Base-by-base conservation (phyloP, 805 yeast species). In the Candida manassasensis region DNA sequence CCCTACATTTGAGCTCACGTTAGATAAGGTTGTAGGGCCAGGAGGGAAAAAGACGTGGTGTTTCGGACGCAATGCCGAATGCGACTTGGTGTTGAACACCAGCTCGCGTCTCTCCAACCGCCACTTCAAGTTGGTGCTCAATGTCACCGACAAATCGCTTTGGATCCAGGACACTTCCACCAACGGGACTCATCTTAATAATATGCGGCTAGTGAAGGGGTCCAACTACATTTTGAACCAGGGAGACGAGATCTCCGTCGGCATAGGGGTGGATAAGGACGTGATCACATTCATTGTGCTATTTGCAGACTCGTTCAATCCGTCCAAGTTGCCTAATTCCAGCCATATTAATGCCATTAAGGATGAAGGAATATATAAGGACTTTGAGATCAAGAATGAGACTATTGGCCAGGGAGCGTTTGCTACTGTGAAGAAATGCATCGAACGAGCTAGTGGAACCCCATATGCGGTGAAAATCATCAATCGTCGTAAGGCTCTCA, bases 391-490 rank as follows among this genome's bases (percentile, higher is more conserved):
- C 14, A 75, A 81, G 40, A 85, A 82, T 53, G 95, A 84, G 50
- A 80, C 85, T 11, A 84, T 90, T 1, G 98, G 98, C 1, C 93
- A 87, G 49, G 98, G 98, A n/a, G 97, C 97, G 7, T 90, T 90
- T 71, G 97, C 97, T 4, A 84, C 89, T 1, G 98, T 93, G 19
- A 82, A 87, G 46, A 86, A 86, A 53, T 96, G 94, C 4, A 78
- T 89, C 1, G 93, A 88, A 50, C 73, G 97, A 42, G 60, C 76
- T 5, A 79, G 95, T 0, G 97, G 97, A 10, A 78, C 80, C 45
- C 75, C 90, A 4, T 88, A 67, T 57, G 98, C 98, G 0, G 95
- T 86, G 12, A 93, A 93, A 53, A 87, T 93, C 41, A 89, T 93
- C 24, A 79, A 82, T 36, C 79, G 89, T 48, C 69, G 86, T 37